A percentile compares a stretch with the other conserved stretches of the same genome.
Conservation (phyloP, 2,329 filamentous ascomycete genomes). For the Botryotinia narcissicola region DNA sequence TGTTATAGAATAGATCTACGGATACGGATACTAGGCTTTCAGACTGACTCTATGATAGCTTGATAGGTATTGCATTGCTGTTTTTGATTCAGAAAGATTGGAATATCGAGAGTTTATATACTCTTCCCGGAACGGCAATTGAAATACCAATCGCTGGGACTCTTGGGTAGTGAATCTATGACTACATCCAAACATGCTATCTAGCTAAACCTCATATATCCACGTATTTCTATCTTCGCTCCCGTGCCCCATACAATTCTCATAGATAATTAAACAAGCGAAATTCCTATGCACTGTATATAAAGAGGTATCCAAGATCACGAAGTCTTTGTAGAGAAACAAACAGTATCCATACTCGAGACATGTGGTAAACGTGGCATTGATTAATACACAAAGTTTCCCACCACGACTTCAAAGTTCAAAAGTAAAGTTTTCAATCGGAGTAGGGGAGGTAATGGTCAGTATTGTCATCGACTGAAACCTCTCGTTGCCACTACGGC, state of each 20-base stretch:
- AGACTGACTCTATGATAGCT: background rate
- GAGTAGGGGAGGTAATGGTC: no score
- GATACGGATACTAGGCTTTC: background rate
- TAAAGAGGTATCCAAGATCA: background rate
- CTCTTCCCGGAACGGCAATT: no score
- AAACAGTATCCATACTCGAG: background rate
- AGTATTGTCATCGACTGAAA: background rate
- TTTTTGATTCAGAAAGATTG: background rate
- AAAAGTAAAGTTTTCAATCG: no score
- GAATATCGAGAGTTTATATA: background rate
- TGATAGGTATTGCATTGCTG: background rate
- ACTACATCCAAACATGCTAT: fast-evolving
- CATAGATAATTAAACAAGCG: background rate
- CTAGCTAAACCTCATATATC: no score
- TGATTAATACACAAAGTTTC: background rate
- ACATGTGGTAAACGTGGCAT: fast-evolving
- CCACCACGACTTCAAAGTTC: background rate
- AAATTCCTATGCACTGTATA: background rate
- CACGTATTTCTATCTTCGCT: no score
- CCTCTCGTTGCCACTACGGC: no score
- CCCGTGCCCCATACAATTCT: fast-evolving
- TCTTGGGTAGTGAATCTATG: background rate
- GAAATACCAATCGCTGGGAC: fast-evolving
- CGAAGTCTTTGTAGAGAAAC: background rate
- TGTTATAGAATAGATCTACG: background rate